Percentiles rank a stretch among this genome's conserved stretches.
Evolutionary conservation across 495 filamentous ascomycete species (phyloP).

Genomic region (Penicillium herquei): DNA sequence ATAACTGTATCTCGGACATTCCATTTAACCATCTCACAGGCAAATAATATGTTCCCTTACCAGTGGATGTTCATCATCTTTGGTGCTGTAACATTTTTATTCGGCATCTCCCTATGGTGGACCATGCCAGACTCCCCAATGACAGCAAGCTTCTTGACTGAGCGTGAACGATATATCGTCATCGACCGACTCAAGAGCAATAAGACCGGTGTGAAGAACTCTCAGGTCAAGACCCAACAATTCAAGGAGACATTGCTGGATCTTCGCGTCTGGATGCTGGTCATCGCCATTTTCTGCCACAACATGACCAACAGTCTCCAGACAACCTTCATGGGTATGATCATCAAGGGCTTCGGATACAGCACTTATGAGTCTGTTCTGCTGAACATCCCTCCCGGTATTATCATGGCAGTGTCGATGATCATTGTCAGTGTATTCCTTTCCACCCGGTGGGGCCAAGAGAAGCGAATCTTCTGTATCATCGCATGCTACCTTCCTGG

Average conservation of each 20-base stretch:
- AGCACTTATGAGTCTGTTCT: constrained; percentile 56
- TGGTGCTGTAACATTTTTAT: not conserved
- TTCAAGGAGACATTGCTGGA: constrained; percentile 26
- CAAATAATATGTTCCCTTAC: not conserved
- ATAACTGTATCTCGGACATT: not conserved
- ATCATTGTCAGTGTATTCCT: constrained; percentile 48
- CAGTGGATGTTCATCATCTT: constrained; percentile 7
- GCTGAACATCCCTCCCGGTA: constrained; percentile 56
- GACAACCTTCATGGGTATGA: constrained; percentile 56
- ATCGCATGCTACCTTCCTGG: constrained; percentile 20
- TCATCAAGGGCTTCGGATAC: constrained; percentile 29
- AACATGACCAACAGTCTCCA: constrained; percentile 60
- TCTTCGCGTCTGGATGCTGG: constrained; percentile 28
- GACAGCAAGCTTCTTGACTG: constrained; percentile 30
- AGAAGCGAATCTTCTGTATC: constrained; percentile 43
- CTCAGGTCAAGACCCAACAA: constrained; percentile 36
- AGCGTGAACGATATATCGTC: constrained; percentile 39
- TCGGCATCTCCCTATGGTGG: constrained; percentile 7
- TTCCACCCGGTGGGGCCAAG: constrained; percentile 39
- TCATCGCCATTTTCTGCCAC: constrained; percentile 14
- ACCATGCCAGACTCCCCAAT: constrained; percentile 43
- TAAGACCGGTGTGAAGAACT: constrained; percentile 48
- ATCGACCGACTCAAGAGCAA: constrained; percentile 45
- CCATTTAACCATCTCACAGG: not conserved
- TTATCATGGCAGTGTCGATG: constrained; percentile 54